phyloP scores from a whole-genome alignment of 371 early-diverging fungal species.

The Mortierella sp. region DNA sequence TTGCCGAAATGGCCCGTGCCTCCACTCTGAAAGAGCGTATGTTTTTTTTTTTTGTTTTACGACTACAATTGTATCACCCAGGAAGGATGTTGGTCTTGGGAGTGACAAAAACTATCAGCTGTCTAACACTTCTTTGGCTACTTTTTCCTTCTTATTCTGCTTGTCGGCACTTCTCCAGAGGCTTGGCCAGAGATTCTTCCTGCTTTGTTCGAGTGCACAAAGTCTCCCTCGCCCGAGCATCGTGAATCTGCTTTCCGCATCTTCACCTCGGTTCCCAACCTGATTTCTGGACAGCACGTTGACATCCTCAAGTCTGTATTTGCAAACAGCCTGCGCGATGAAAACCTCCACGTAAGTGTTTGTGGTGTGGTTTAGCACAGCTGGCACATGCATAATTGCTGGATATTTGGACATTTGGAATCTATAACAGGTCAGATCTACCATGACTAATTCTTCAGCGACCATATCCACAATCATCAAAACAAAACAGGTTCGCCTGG shows the following conservation, averaged over 20 bases:
- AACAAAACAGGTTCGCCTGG: slow-evolving; percentile 85
- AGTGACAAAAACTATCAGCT: no score
- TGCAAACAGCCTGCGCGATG: slow-evolving; percentile 77
- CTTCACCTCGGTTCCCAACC: slow-evolving; percentile 82
- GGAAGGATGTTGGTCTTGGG: no score
- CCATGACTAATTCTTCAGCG: background rate
- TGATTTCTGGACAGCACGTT: slow-evolving; percentile 77
- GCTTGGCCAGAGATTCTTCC: slow-evolving; percentile 86
- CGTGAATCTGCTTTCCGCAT: slow-evolving; percentile 92
- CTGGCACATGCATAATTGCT: no score
- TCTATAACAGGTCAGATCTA: slow-evolving; percentile 1
- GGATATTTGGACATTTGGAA: no score
- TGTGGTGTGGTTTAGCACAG: no score
- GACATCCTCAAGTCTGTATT: slow-evolving; percentile 80
- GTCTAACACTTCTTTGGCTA: background rate
- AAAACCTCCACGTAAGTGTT: slow-evolving; percentile 44
- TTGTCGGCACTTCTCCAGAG: slow-evolving; percentile 43
- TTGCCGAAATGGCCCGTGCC: slow-evolving; percentile 86
- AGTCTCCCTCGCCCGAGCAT: slow-evolving; percentile 78
- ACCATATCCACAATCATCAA: background rate
- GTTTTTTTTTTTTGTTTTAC: slow-evolving; percentile 23
- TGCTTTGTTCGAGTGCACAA: slow-evolving; percentile 83
- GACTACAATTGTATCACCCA: background rate
- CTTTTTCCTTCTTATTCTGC: background rate
- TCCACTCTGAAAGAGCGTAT: slow-evolving; percentile 73